A percentile compares a stretch with the other conserved stretches of the same genome.
Conservation (phyloP, 225 moss, liverwort and hornwort species). For the Physcomitrellopsis africana region DNA sequence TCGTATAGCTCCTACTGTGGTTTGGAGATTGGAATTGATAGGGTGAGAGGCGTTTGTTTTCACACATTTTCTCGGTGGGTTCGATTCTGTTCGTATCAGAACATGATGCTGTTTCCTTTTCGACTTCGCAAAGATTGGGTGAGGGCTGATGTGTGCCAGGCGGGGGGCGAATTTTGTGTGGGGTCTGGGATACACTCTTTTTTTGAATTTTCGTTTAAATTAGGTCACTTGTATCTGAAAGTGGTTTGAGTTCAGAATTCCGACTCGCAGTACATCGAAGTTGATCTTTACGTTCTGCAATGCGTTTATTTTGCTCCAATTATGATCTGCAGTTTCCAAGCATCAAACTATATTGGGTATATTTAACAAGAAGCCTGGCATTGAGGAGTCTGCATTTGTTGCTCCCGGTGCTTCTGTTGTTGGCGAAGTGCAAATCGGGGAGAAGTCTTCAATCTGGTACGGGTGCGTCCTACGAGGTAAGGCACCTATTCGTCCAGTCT, state of each 20-base stretch:
- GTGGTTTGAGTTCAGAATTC: not conserved
- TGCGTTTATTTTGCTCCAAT: constrained; percentile 7
- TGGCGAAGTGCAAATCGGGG: constrained; percentile 87
- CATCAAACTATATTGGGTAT: constrained; percentile 79
- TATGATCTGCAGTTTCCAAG: constrained; percentile 57
- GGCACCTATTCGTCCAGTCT: no score
- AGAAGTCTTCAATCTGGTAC: constrained; percentile 91
- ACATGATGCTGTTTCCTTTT: no score
- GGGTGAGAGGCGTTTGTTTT: not conserved
- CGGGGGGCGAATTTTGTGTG: constrained; percentile 3
- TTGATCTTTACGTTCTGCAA: not conserved
- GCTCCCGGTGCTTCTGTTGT: constrained; percentile 85
- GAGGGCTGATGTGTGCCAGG: not conserved
- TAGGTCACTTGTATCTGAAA: not conserved
- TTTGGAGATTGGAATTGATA: not conserved
- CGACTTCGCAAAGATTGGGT: not conserved
- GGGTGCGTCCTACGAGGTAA: constrained; percentile 77
- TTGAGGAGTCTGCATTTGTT: constrained; percentile 73
- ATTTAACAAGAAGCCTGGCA: constrained; percentile 66
- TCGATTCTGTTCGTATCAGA: no score
- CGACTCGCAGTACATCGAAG: not conserved
- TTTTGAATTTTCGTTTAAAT: not conserved
- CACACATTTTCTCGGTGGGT: not conserved
- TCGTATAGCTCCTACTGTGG: not conserved
- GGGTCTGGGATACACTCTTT: not conserved